These are phyloP conservation scores for Leishmania martiniquensis DNA, from an alignment of 208 protist species.

Conservation along the genomic window DNA sequence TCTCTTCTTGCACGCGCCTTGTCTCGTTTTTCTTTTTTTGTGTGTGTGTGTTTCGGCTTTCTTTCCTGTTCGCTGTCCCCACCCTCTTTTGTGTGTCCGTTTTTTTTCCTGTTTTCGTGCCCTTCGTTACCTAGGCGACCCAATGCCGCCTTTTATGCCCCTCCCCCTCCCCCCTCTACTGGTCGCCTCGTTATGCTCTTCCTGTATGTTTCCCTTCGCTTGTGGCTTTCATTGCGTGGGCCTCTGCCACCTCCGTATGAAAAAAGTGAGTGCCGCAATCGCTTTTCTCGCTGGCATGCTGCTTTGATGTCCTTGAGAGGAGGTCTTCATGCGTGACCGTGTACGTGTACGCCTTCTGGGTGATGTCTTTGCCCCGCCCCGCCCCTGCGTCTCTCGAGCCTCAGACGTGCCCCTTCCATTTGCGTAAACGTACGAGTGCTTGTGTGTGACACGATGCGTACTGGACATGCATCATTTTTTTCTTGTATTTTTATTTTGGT, in stretches of 20 bases:
- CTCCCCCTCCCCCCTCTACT: not conserved
- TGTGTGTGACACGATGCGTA: not conserved
- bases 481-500: not conserved
- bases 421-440: not conserved
- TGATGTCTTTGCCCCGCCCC: not conserved
- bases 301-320: not conserved
- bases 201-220: not conserved
- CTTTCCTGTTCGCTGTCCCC: not conserved
- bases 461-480: not conserved
- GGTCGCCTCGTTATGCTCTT: not conserved
- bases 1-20: not conserved
- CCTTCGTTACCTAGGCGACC: not conserved
- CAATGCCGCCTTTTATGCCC: not conserved
- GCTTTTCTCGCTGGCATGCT: not conserved
- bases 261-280: not conserved
- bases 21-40: not conserved
- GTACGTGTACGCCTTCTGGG: not conserved
- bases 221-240: not conserved
- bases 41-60: no score
- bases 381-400: not conserved
- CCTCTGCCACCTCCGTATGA: no score
- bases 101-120: not conserved
- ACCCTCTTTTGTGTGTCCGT: not conserved
- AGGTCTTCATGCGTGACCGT: not conserved
- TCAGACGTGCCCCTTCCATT: not conserved